Conservation (phyloP, 306 rosid genomes). For the Vachellia collinsii region DNA sequence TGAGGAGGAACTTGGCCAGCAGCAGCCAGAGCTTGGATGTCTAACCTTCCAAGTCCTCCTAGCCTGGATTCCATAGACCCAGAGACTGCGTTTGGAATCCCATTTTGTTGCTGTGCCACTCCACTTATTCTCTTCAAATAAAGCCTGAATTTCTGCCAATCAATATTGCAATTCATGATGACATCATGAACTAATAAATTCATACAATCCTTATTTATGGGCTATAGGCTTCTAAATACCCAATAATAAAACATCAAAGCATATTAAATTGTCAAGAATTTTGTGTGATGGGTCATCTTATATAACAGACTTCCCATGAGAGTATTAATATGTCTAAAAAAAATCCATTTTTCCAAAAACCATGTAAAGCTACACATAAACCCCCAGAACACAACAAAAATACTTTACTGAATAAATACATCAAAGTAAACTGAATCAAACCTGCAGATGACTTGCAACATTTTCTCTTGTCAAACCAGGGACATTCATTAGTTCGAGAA, state of each 20-base stretch:
- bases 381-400: neutral
- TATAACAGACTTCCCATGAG: neutral
- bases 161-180: slow-evolving; percentile 8
- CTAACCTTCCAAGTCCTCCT: slow-evolving; percentile 55
- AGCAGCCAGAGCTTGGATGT: slow-evolving; percentile 64
- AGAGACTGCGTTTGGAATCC: slow-evolving; percentile 53
- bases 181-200: slow-evolving; percentile 1
- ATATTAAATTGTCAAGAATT: neutral
- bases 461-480: slow-evolving; percentile 51
- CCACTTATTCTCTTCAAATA: slow-evolving; percentile 69
- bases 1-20: slow-evolving; percentile 77
- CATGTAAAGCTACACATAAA: neutral
- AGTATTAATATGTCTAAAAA: neutral
- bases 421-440: slow-evolving; percentile 9
- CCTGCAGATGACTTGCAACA: slow-evolving; percentile 86
- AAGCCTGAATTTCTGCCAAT: slow-evolving; percentile 64
- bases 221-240: neutral
- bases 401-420: neutral
- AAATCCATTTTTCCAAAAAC: neutral
- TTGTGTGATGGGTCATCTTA: neutral
- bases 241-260: neutral
- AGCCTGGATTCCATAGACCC: slow-evolving; percentile 60
- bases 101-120: slow-evolving; percentile 69
- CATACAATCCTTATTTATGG: neutral
- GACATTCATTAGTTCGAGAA: slow-evolving; percentile 67